These are phyloP conservation scores for Xylariaceae sp. DNA, from an alignment of 2,329 filamentous ascomycete genomes.

Conservation along the genomic window DNA sequence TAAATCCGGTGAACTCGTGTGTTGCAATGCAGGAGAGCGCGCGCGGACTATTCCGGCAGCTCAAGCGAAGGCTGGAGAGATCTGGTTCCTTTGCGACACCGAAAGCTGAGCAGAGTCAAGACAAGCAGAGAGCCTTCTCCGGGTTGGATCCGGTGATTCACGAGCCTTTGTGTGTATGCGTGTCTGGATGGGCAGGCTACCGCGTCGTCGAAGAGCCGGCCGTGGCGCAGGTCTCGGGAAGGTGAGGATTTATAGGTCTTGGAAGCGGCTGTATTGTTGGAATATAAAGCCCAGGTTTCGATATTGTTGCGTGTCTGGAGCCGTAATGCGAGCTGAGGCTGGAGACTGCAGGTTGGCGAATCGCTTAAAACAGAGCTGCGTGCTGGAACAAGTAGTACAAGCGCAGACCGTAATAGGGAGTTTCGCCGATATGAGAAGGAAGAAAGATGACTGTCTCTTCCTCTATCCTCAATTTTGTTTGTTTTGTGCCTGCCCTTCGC, in stretches of 20 bases:
- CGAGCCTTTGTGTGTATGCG: slow-evolving; percentile 5
- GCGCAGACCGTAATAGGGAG: slow-evolving; percentile 14
- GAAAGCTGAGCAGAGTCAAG: slow-evolving; percentile 20
- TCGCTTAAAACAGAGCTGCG: slow-evolving; percentile 27
- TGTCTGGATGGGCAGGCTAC: slow-evolving; percentile 14
- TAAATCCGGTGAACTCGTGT: slow-evolving; percentile 21
- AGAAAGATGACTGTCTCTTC: slow-evolving; percentile 2
- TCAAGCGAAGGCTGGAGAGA: slow-evolving; percentile 23
- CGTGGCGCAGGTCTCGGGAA: slow-evolving; percentile 30
- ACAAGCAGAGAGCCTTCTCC: slow-evolving; percentile 26
- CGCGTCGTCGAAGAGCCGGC: slow-evolving; percentile 17
- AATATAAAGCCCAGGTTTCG: slow-evolving; percentile 23
- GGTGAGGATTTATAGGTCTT: slow-evolving; percentile 26
- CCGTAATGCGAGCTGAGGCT: slow-evolving; percentile 21
- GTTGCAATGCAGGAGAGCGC: slow-evolving; percentile 18
- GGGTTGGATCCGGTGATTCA: slow-evolving; percentile 5
- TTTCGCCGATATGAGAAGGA: slow-evolving; percentile 2
- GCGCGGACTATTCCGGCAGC: slow-evolving; percentile 15
- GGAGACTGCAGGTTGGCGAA: slow-evolving; percentile 22
- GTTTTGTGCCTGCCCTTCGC: slow-evolving; percentile 8
- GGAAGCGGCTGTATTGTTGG: slow-evolving; percentile 28
- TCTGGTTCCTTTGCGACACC: slow-evolving; percentile 7
- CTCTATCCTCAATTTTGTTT: too few species aligned
- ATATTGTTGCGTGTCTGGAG: slow-evolving; percentile 18
- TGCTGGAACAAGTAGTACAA: slow-evolving; percentile 29